Base-by-base conservation (phyloP, 768 basidiomycete species). In the Kwoniella newhampshirensis region DNA sequence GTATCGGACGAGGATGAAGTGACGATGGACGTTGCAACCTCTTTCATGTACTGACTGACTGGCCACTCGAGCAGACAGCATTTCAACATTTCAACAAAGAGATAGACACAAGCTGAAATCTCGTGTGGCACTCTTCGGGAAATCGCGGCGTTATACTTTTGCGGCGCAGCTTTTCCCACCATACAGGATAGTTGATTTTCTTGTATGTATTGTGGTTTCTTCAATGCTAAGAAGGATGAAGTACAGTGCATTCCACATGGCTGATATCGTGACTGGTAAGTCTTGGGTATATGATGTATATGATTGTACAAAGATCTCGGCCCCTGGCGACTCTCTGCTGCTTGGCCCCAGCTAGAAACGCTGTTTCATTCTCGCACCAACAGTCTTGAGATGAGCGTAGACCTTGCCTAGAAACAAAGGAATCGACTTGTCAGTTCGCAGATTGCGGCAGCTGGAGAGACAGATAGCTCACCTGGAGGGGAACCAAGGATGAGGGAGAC, bases 401-500 rank as follows among this genome's bases (percentile, higher is more conserved):
- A 79, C 76, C 68, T 79, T 79, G 55, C 78, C 78, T 57, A 64
- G 62, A 39, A 50, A 20, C 50, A 46, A 4, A 45, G 49, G 17
- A 60, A 42, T 15, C 25, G 27, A 47, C 37, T 13, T 54, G 45
- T 54, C n/a, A 53, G 21, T n/a, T 40, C 28, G 28, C 39, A 2
- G 36, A 23, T 25, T 30, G 9, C n/a, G 2, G 12, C 21, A 41
- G 7, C 6, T n/a, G 49, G 8, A 51, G 25, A 43, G 42, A 51
- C 8, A 48, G 9, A 89, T 5, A 91, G 89, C 73, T 91, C 90
- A 49, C 93, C 93, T 47, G 93, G 93, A 0, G 93, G 93, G 13
- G 91, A 93, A 28, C 93, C 93, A 15, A 97, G 82, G 64, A 97
- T 97, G 18, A 96, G 83, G 13, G 90, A 91, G 25, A 96, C 93